A percentile compares a stretch with the other conserved stretches of the same genome.
These are phyloP conservation scores for Calophaca sinica DNA, from an alignment of 306 rosid species.

Conservation along the genomic window DNA sequence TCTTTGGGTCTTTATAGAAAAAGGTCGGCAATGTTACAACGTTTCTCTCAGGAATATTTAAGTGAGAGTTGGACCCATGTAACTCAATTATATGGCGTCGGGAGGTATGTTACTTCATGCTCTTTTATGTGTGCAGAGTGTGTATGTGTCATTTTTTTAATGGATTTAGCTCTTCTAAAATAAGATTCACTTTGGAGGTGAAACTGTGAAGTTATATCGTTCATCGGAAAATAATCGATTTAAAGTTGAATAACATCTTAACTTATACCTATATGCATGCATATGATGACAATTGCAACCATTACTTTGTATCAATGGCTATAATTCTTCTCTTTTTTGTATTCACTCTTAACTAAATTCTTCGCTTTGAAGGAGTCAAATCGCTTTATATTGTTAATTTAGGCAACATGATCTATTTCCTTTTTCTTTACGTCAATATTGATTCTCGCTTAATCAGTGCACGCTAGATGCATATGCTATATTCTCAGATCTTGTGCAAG, in stretches of 20 bases:
- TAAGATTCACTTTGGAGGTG: not conserved
- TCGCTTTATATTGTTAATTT: no score
- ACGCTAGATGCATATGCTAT: no score
- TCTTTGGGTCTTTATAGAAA: slow-evolving; percentile 63
- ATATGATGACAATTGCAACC: no score
- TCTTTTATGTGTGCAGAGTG: not conserved
- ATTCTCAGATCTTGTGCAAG: no score
- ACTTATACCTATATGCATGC: no score
- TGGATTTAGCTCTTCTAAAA: not conserved
- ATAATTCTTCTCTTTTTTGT: no score
- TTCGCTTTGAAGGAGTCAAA: no score
- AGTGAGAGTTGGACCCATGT: slow-evolving; percentile 72
- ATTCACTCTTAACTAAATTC: no score
- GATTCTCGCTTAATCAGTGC: no score
- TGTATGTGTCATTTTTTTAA: not conserved
- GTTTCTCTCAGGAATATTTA: slow-evolving; percentile 67
- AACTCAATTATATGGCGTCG: slow-evolving; percentile 75
- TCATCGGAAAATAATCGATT: not conserved
- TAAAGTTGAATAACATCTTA: not conserved
- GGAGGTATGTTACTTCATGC: slow-evolving; percentile 56
- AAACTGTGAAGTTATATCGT: not conserved
- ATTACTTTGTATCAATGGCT: no score
- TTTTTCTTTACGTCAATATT: no score
- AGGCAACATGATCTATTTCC: no score
- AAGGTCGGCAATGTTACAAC: slow-evolving; percentile 61